Base-by-base conservation (phyloP, 225 moss, liverwort and hornwort genomes). In the Lunularia cruciata region DNA sequence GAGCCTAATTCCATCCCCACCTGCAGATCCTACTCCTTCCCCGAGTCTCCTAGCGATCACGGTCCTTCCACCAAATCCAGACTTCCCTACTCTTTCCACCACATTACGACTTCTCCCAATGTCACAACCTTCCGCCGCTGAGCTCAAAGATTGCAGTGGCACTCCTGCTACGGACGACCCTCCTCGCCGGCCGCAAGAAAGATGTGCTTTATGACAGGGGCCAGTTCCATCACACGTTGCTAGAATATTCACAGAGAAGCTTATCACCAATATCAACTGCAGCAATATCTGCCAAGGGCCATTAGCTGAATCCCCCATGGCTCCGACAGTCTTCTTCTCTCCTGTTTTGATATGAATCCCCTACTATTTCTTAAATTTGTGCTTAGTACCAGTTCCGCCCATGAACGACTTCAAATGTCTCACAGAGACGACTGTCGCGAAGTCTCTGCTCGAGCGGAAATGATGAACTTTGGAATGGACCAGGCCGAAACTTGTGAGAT, bases 11-110 rank as follows among this genome's bases (percentile, higher is more conserved):
- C 78, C 78, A 6, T 48, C 26, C 6, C 28, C 20, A 34, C 18
- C 55, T 26, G 14, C 59, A 43, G n/a, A 60, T 42, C 58, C 55
- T 25, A 46, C 27, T 13, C 45, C 25, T 64, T 71, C 65, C 8
- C 77, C 47, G 14, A 76, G 39, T 72, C 72, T 69, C 57, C 80
- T 68, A 30, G 60, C 63, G 26, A 45, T 33, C 30, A 28, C 67
- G 5, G 54, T 16, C 22, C n/a, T n/a, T 3, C 14, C 67, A 61
- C 56, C 35, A 14, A 32, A 14, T 28, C 62, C 39, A 64, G 69
- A 40, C n/a, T 33, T 55, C 3, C 15, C 51, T 10, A 42, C 42
- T 5, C 55, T 34, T 68, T 59, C 28, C 23, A 0, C n/a, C 32
- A 23, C 22, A 28, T 47, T 63, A 14, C 63, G 31, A 8, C 16